Conservation (phyloP, 257 asterid species). For the Capsicum rhomboideum region DNA sequence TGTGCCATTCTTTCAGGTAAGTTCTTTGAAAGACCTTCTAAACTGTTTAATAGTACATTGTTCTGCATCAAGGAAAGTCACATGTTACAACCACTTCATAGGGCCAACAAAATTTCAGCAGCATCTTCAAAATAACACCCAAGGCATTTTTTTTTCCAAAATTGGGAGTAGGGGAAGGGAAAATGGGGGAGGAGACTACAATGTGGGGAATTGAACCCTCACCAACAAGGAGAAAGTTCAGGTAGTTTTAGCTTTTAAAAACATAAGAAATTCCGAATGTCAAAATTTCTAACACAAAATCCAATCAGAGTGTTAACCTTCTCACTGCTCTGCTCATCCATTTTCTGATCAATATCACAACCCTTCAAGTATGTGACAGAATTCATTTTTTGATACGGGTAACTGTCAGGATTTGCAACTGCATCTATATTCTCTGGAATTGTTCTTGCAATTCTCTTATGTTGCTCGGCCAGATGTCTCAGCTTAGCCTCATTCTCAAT, state of each 20-base stretch:
- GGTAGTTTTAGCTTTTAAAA: background rate
- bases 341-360: slow-evolving; percentile 25
- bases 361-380: slow-evolving; percentile 23
- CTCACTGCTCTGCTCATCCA: slow-evolving; percentile 20
- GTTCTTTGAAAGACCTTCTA: slow-evolving; percentile 29
- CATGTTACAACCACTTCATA: background rate
- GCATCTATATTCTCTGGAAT: slow-evolving; percentile 29
- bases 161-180: too few relatives aligned
- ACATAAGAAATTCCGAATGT: background rate
- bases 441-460: slow-evolving; percentile 25
- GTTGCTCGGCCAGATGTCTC: slow-evolving; percentile 81
- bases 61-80: slow-evolving; percentile 24
- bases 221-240: too few relatives aligned
- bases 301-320: slow-evolving; percentile 23
- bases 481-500: slow-evolving; percentile 94
- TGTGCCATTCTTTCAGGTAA: slow-evolving; percentile 24
- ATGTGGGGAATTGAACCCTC: too few relatives aligned
- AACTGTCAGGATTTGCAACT: slow-evolving; percentile 19
- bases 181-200: too few relatives aligned
- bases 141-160: background rate
- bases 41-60: slow-evolving; percentile 24
- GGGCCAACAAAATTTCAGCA: background rate
- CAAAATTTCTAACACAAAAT: background rate
- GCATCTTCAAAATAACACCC: background rate
- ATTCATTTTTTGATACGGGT: slow-evolving; percentile 2